phyloP scores from a whole-genome alignment of 257 asterid genomes.

The Penstemon eatonii region DNA sequence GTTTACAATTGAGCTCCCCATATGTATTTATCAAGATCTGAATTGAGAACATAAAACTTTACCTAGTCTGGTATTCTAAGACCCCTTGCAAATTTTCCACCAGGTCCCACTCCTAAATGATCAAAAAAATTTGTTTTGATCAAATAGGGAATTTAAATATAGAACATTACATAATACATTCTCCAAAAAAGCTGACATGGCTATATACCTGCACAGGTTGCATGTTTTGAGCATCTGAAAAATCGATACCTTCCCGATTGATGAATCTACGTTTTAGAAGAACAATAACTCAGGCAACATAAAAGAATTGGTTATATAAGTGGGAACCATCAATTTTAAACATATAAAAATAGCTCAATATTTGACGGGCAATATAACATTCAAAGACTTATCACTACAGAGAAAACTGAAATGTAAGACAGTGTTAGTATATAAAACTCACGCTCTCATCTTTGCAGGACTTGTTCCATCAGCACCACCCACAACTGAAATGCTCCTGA shows the following conservation, averaged over 20 bases:
- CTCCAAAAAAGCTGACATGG: conserved; percentile 15
- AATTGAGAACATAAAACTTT: conserved; percentile 19
- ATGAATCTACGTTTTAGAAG: conserved; percentile 61
- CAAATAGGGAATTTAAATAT: conserved; percentile 27
- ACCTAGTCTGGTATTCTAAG: conserved; percentile 95
- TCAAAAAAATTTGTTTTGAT: background rate
- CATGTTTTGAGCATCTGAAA: conserved; percentile 90
- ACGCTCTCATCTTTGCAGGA: conserved; percentile 96
- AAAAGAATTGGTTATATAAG: background rate
- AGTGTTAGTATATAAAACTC: conserved; percentile 39
- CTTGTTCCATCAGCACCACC: conserved; percentile 97
- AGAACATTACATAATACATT: background rate
- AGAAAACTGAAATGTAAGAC: conserved; percentile 23
- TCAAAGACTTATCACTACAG: background rate
- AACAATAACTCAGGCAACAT: conserved; percentile 24
- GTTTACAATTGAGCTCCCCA: background rate
- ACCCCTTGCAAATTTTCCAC: conserved; percentile 86
- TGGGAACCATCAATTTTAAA: background rate
- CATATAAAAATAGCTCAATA: background rate
- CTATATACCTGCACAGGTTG: conserved; percentile 82
- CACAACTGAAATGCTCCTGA: conserved; percentile 87
- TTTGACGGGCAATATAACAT: conserved; percentile 9
- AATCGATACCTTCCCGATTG: conserved; percentile 93
- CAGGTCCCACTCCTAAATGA: conserved; percentile 89
- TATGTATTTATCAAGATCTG: background rate